Percentiles rank a stretch among this genome's conserved stretches.
Conservation (phyloP, 202 grass and related monocot species). For the Saccharum hybrid region DNA sequence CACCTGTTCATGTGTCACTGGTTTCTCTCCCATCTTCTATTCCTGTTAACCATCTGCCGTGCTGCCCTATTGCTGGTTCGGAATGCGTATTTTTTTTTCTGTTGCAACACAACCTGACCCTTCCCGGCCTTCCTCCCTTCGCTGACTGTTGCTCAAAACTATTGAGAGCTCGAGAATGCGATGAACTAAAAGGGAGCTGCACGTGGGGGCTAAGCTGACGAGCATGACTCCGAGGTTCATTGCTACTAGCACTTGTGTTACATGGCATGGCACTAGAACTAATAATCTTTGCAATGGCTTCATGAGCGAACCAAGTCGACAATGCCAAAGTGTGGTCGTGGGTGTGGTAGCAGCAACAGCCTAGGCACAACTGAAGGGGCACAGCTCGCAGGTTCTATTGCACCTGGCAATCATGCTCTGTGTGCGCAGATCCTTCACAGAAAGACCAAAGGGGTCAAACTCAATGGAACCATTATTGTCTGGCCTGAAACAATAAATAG, state of each 20-base stretch:
- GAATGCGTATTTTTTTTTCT: background rate
- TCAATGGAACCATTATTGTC: too few species aligned
- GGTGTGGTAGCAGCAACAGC: too few species aligned
- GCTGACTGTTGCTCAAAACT: background rate
- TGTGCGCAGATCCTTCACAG: too few species aligned
- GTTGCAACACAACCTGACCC: background rate
- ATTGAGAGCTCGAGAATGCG: background rate
- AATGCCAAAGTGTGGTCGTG: too few species aligned
- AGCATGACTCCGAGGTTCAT: background rate
- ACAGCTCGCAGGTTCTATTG: too few species aligned
- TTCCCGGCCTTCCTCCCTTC: background rate
- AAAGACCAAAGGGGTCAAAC: too few species aligned
- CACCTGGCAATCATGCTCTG: too few species aligned
- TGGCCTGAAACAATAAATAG: too few species aligned
- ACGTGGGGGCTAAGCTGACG: background rate
- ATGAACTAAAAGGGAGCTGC: background rate
- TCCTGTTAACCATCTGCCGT: background rate
- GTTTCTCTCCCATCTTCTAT: background rate
- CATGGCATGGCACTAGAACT: background rate
- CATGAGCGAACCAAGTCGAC: too few species aligned
- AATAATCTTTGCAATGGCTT: too few species aligned
- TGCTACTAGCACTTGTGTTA: background rate
- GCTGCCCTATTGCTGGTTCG: background rate
- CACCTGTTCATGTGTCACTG: background rate
- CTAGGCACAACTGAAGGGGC: too few species aligned